Evolutionary conservation across 371 early-diverging fungal genomes (phyloP).

Genomic region (Rhizopus microsporus): DNA sequence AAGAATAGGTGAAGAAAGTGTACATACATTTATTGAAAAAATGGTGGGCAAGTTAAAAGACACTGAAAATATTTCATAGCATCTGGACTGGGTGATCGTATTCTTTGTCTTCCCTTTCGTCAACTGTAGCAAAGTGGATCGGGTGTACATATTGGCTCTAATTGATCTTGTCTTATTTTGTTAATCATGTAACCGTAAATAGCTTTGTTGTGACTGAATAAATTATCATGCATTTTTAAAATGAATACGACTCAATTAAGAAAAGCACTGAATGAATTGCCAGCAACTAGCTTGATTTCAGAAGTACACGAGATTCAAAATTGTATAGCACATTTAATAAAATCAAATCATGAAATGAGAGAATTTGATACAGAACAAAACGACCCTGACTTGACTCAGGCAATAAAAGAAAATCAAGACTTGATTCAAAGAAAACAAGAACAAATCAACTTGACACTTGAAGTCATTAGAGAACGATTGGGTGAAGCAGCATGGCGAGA

Average conservation of each 20-base stretch:
- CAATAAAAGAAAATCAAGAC: slow-evolving; percentile 40
- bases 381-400: slow-evolving; percentile 37
- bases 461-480: slow-evolving; percentile 38
- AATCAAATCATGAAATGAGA: slow-evolving; percentile 42
- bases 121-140: no score
- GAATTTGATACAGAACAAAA: slow-evolving; percentile 37
- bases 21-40: no score
- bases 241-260: slow-evolving; percentile 31
- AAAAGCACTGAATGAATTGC: slow-evolving; percentile 39
- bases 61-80: no score
- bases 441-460: slow-evolving; percentile 37
- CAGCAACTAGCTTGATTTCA: slow-evolving; percentile 35
- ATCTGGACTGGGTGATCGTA: no score
- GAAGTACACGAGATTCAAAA: slow-evolving; percentile 47
- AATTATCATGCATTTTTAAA: not conserved
- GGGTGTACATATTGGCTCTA: no score
- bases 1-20: no score
- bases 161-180: no score
- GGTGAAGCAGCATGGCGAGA: slow-evolving; percentile 47
- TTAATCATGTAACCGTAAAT: no score
- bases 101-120: no score
- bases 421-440: slow-evolving; percentile 38
- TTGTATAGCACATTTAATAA: slow-evolving; percentile 37
- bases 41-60: no score
- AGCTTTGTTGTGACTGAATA: not conserved